phyloP scores from a whole-genome alignment of 192 early-diverging fungal species.

The Gigaspora rosea region DNA sequence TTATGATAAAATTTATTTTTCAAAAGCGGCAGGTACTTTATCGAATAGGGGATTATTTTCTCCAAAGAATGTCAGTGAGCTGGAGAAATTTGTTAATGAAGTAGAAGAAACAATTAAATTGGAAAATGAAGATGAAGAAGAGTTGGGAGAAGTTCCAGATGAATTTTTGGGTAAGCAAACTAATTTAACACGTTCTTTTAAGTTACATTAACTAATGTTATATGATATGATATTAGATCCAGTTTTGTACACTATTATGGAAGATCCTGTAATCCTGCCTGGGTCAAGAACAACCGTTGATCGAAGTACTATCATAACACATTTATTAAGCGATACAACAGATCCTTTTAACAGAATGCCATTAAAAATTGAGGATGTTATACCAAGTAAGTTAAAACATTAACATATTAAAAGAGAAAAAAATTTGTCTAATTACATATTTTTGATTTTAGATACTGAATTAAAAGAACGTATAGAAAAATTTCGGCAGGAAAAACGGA shows the following conservation, averaged over 20 bases:
- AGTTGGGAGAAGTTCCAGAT: slow-evolving; percentile 82
- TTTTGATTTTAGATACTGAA: slow-evolving; percentile 52
- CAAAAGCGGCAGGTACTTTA: slow-evolving; percentile 71
- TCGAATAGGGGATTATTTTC: slow-evolving; percentile 64
- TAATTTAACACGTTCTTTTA: background rate
- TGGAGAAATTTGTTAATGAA: slow-evolving; percentile 67
- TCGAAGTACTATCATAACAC: slow-evolving; percentile 82
- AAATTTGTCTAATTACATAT: background rate
- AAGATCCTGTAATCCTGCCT: slow-evolving; percentile 91
- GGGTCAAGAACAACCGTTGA: slow-evolving; percentile 82
- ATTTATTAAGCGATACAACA: slow-evolving; percentile 81
- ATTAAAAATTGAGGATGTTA: slow-evolving; percentile 82
- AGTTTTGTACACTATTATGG: slow-evolving; percentile 82
- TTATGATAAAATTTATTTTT: slow-evolving; percentile 78
- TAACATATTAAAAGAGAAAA: background rate
- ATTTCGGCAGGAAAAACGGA: slow-evolving; percentile 41
- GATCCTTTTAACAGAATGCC: slow-evolving; percentile 96
- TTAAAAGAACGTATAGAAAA: slow-evolving; percentile 53
- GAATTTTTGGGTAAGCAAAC: slow-evolving; percentile 75
- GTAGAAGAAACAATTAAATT: slow-evolving; percentile 73
- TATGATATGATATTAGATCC: slow-evolving; percentile 59
- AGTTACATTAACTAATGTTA: background rate
- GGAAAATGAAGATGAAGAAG: slow-evolving; percentile 71
- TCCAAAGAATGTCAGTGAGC: slow-evolving; percentile 58
- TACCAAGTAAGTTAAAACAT: slow-evolving; percentile 57